A percentile compares a stretch with the other conserved stretches of the same genome.
Conservation (phyloP, 495 filamentous ascomycete genomes). For the Penicillium diatomitis region DNA sequence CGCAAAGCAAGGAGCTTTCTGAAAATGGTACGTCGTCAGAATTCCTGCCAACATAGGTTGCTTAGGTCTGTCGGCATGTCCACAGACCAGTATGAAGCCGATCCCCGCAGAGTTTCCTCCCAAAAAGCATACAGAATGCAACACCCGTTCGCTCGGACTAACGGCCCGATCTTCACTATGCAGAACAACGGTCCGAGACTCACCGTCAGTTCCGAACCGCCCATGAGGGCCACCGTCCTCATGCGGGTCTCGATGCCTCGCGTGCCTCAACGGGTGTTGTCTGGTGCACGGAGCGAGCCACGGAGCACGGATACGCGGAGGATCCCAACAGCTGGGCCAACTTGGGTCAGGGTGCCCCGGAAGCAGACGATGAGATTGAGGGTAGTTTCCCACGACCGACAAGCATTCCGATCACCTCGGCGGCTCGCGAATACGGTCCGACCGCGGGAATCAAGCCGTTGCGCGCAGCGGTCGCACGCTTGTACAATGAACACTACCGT, state of each 20-base stretch:
- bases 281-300: constrained; percentile 77
- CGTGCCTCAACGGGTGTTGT: constrained; percentile 77
- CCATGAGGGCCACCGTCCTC: constrained; percentile 80
- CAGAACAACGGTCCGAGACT: constrained; percentile 67
- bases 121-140: no score
- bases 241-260: constrained; percentile 80
- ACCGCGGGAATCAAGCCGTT: constrained; percentile 90
- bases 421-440: constrained; percentile 81
- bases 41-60: no score
- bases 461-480: constrained; percentile 76
- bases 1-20: constrained; percentile 31
- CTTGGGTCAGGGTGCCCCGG: constrained; percentile 87
- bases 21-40: constrained; percentile 29
- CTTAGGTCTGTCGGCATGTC: no score
- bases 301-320: constrained; percentile 72
- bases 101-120: not conserved
- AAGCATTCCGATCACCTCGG: constrained; percentile 65
- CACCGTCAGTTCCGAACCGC: constrained; percentile 78
- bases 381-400: constrained; percentile 83
- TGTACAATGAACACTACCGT: constrained; percentile 91
- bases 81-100: no score
- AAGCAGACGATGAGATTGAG: constrained; percentile 87
- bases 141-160: constrained; percentile 5
- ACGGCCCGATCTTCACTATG: constrained; percentile 1
- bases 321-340: constrained; percentile 83